These are phyloP conservation scores for Rhizopogon vinicolor DNA, from an alignment of 768 basidiomycete species.

Conservation along the genomic window DNA sequence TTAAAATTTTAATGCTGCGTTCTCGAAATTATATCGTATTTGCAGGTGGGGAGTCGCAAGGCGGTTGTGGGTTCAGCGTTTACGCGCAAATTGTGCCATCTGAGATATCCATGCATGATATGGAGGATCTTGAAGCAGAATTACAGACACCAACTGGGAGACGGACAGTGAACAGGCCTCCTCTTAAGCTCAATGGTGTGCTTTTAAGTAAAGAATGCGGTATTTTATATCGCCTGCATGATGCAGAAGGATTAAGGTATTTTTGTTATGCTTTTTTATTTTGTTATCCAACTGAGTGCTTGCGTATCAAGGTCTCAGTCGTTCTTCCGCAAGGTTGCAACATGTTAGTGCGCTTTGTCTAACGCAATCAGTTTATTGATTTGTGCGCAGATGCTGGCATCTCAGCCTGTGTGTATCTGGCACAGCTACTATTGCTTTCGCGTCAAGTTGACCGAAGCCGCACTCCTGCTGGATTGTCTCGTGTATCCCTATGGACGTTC, in stretches of 20 bases:
- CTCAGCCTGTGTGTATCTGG: slow-evolving; percentile 61
- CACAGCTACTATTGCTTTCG: slow-evolving; percentile 60
- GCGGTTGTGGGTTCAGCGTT: slow-evolving; percentile 61
- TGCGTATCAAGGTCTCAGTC: slow-evolving; percentile 39
- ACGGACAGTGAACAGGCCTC: slow-evolving; percentile 52
- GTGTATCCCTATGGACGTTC: slow-evolving; percentile 82
- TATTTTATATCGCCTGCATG: slow-evolving; percentile 59
- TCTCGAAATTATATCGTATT: not conserved
- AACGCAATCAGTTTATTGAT: not conserved
- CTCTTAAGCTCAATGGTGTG: slow-evolving; percentile 56
- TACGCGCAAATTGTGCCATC: slow-evolving; percentile 61
- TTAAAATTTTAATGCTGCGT: slow-evolving; percentile 1
- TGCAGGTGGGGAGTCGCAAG: slow-evolving; percentile 41
- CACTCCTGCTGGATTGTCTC: slow-evolving; percentile 73
- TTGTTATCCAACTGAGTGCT: not conserved
- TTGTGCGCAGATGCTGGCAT: slow-evolving; percentile 61
- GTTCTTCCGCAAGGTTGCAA: slow-evolving; percentile 74
- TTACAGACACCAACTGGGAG: slow-evolving; percentile 71
- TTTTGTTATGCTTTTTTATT: slow-evolving; percentile 4
- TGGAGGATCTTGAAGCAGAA: slow-evolving; percentile 73
- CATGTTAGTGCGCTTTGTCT: slow-evolving; percentile 35
- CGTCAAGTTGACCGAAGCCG: slow-evolving; percentile 73
- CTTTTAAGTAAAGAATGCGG: slow-evolving; percentile 81
- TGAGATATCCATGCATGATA: slow-evolving; percentile 44
- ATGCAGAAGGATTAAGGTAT: slow-evolving; percentile 68